Percentiles rank a stretch among this genome's conserved stretches.
These are phyloP conservation scores for Perilla frutescens DNA, from an alignment of 257 asterid genomes.

Conservation along the genomic window DNA sequence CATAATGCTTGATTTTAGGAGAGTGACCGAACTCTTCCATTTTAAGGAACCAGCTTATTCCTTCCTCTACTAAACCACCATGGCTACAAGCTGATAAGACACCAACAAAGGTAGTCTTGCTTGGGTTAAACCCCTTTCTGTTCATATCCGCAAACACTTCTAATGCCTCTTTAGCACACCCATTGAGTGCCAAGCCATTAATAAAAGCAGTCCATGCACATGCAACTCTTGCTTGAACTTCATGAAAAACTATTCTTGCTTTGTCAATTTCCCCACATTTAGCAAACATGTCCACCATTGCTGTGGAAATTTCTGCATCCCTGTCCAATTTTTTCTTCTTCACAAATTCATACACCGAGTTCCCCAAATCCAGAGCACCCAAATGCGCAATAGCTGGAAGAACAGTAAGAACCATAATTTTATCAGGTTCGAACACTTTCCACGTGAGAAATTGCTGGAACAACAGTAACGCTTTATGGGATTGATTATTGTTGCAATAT, in stretches of 20 bases:
- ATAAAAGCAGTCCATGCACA: constrained; percentile 92
- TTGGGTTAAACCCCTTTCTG: constrained; percentile 55
- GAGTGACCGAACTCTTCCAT: constrained; percentile 60
- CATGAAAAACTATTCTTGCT: constrained; percentile 65
- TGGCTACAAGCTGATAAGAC: constrained; percentile 93
- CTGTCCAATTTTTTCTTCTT: constrained; percentile 68
- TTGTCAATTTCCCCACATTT: constrained; percentile 80
- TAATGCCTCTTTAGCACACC: constrained; percentile 73
- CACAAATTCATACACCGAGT: constrained; percentile 62
- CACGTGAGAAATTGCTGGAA: constrained; percentile 60
- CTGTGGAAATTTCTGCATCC: constrained; percentile 76
- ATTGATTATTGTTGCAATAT: constrained; percentile 65
- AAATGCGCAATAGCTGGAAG: constrained; percentile 91
- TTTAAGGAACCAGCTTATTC: constrained; percentile 70
- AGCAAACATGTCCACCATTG: constrained; percentile 87
- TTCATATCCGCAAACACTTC: constrained; percentile 69
- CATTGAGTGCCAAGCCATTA: constrained; percentile 89
- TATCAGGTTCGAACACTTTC: constrained; percentile 63
- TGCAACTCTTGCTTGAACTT: constrained; percentile 48
- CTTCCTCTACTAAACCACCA: constrained; percentile 92
- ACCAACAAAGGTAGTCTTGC: constrained; percentile 80
- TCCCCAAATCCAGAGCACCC: constrained; percentile 88
- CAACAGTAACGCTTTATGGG: constrained; percentile 69
- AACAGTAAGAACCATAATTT: constrained; percentile 73
- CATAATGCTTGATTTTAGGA: constrained; percentile 78